Percentiles rank a stretch among this genome's conserved stretches.
Evolutionary conservation across 345 rosid genomes (phyloP).

Genomic region (Lepidium aucheri): DNA sequence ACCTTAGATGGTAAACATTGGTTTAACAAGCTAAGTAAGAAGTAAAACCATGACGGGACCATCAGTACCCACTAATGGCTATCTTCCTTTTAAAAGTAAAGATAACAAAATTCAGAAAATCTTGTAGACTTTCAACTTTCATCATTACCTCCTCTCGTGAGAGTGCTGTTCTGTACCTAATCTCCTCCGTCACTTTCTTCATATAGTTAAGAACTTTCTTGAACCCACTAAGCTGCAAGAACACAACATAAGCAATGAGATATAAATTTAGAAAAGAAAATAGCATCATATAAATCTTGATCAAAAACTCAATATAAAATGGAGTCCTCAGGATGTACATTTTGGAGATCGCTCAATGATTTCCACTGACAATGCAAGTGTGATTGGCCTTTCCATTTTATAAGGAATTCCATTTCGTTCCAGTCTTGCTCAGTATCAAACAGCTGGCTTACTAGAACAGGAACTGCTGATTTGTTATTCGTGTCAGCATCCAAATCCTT

Average conservation of each 20-base stretch:
- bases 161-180: conserved; percentile 59
- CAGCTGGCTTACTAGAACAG: conserved; percentile 60
- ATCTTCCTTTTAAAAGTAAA: not conserved
- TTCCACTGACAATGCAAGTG: conserved; percentile 99
- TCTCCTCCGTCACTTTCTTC: conserved; percentile 83
- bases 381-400: conserved; percentile 99
- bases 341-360: conserved; percentile 68
- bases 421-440: conserved; percentile 79
- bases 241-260: not conserved
- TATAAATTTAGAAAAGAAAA: not conserved
- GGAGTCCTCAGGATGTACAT: conserved; percentile 42
- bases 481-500: conserved; percentile 56
- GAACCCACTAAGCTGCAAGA: conserved; percentile 85
- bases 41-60: conserved; percentile 5
- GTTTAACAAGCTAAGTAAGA: conserved; percentile 1
- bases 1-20: conserved; percentile 4
- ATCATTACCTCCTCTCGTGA: conserved; percentile 90
- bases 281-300: not conserved
- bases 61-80: not conserved
- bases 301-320: not conserved
- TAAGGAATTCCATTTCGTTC: conserved; percentile 86
- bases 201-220: conserved; percentile 95
- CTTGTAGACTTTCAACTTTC: not conserved
- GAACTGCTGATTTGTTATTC: conserved; percentile 59
- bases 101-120: not conserved